Percentiles rank a stretch among this genome's conserved stretches.
These are phyloP conservation scores for Raphidocelis subcapitata DNA, from an alignment of 139 green algal genomes.

Conservation along the genomic window DNA sequence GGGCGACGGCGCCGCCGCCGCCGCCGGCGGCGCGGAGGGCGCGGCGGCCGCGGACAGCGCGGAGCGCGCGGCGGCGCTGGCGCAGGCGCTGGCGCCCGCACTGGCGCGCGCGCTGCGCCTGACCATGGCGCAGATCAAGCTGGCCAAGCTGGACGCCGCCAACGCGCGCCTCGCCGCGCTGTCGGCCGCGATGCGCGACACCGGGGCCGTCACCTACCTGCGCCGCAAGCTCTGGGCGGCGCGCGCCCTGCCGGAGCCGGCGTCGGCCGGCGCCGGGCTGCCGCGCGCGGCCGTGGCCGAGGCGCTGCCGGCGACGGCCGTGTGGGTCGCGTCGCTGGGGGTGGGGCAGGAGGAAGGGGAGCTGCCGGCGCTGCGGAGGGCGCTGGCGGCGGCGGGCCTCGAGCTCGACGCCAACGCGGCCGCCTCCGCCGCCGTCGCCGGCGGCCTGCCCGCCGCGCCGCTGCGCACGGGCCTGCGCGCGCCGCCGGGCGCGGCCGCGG, in stretches of 20 bases:
- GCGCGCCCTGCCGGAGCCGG: slow-evolving; percentile 21
- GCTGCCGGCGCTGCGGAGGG: slow-evolving; percentile 1
- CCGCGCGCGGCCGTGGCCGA: neutral
- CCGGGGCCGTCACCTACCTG: slow-evolving; percentile 44
- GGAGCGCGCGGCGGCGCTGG: slow-evolving; percentile 1
- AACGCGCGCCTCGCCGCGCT: slow-evolving; percentile 65
- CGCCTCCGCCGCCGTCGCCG: neutral
- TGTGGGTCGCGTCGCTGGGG: slow-evolving; percentile 28
- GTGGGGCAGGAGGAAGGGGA: neutral
- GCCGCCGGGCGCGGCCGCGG: too few relatives aligned
- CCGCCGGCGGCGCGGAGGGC: neutral
- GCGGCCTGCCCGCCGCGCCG: slow-evolving; percentile 5
- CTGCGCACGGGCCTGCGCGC: slow-evolving; percentile 4
- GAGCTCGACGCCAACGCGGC: slow-evolving; percentile 1
- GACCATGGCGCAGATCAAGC: slow-evolving; percentile 66
- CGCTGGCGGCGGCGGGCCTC: slow-evolving; percentile 10
- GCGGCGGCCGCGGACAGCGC: neutral
- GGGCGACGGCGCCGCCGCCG: slow-evolving; percentile 13
- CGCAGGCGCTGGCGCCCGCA: slow-evolving; percentile 20
- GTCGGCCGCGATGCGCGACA: slow-evolving; percentile 26
- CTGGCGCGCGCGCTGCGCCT: slow-evolving; percentile 55
- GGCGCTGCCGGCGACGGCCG: slow-evolving; percentile 25
- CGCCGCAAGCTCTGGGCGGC: slow-evolving; percentile 47
- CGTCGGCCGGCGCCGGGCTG: neutral
- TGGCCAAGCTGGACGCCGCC: slow-evolving; percentile 78